These are phyloP conservation scores for Lasiodiplodia gonubiensis DNA, from an alignment of 2,329 filamentous ascomycete genomes.

Conservation along the genomic window DNA sequence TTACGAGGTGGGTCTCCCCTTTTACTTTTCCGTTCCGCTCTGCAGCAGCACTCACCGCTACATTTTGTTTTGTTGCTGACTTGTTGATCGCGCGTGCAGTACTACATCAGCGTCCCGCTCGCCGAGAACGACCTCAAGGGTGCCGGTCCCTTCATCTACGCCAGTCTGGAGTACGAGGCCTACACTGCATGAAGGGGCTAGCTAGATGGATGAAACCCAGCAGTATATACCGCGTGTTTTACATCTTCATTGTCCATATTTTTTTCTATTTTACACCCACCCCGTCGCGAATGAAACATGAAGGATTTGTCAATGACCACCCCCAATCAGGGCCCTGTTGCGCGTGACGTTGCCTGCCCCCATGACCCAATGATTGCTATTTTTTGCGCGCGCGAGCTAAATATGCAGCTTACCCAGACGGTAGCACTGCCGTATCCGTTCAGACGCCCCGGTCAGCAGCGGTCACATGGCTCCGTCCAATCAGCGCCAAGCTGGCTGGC, in stretches of 20 bases:
- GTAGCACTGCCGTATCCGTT: neutral
- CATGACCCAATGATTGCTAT: conserved; percentile 16
- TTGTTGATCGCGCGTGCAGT: conserved; percentile 33
- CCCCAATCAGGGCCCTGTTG: neutral
- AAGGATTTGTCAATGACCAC: conserved; percentile 15
- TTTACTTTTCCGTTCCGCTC: too few relatives aligned
- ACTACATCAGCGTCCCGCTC: conserved; percentile 45
- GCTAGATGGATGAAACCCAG: too few relatives aligned
- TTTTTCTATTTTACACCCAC: too few relatives aligned
- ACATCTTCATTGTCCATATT: conserved; percentile 8
- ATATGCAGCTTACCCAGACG: conserved; percentile 2
- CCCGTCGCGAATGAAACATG: neutral
- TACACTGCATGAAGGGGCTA: neutral
- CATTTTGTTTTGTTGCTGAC: neutral
- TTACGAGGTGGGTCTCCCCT: conserved; percentile 53
- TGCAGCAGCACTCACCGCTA: too few relatives aligned
- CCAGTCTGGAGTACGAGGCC: conserved; percentile 38
- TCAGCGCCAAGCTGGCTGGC: neutral
- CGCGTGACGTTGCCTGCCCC: neutral
- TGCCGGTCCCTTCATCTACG: conserved; percentile 50
- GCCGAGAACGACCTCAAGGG: conserved; percentile 49
- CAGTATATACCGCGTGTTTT: neutral
- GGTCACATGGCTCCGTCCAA: conserved; percentile 5
- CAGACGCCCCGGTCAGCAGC: neutral
- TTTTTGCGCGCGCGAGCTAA: neutral